Base-by-base conservation (phyloP, 805 yeast species). In the Tetrapisispora pingtungensis region DNA sequence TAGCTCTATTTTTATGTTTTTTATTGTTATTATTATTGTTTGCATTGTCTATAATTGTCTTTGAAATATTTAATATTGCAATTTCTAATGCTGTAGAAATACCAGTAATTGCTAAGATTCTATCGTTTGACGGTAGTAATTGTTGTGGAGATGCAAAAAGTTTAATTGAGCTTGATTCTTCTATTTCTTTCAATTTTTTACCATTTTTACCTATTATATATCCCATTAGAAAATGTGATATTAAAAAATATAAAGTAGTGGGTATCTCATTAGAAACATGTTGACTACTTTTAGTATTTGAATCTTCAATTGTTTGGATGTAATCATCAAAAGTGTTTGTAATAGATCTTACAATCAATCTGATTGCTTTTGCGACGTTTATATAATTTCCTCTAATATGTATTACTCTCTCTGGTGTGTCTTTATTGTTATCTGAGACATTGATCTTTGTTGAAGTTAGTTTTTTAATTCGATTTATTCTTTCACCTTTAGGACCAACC, bases 11-110 rank as follows among this genome's bases (percentile, higher is more conserved):
- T 26, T 27, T 33, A 26, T 24, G 26, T 18, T 19, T 41, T n/a
- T 28, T 18, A 13, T 15, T 18, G 10, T n/a, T 30, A 3, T 34
- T 36, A 18, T 33, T 26, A 10, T 17, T 34, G 18, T 34, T 33
- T 10, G 37, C 8, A 27, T 37, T 37, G 26, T 26, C 17, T 17
- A 41, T 37, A 17, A 81, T 70, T 3, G 84, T 81, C 59, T 80
- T 83, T 1, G 84, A 79, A 45, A 84, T 72, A 58, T 81, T 82
- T 62, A 81, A 84, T 0, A 80, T 70, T 10, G 95, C 95, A 52
- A 85, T 84, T 57, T 84, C 94, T 35, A 87, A 75, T 1, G 95
- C 88, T 65, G 86, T 95, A 1, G 88, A 87, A 13, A 84, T 90
- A 7, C 95, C 95, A 5, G 73, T 68, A 7, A 86, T 73, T 20